Evolutionary conservation across 306 rosid genomes (phyloP).

Genomic region (Astragalus glycyphyllos): DNA sequence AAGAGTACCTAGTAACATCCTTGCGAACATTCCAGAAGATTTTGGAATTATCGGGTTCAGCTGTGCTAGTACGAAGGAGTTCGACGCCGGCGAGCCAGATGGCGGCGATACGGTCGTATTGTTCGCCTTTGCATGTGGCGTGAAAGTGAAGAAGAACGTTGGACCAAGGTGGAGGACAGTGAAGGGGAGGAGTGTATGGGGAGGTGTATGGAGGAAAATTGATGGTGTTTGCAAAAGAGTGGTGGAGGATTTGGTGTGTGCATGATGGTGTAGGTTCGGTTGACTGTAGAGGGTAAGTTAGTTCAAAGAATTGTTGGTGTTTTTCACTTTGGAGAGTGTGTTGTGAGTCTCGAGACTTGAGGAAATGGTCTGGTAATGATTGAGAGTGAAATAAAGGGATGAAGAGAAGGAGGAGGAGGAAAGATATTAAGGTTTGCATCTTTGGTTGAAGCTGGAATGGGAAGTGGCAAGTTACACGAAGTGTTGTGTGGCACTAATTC

Average conservation of each 20-base stretch:
- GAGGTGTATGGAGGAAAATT: slow-evolving; percentile 68
- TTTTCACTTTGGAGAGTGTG: neutral
- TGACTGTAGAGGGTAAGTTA: slow-evolving; percentile 57
- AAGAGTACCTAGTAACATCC: slow-evolving; percentile 73
- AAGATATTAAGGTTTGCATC: slow-evolving; percentile 43
- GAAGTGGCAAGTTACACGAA: neutral
- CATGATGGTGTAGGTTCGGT: slow-evolving; percentile 59
- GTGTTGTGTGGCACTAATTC: neutral
- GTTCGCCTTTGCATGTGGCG: slow-evolving; percentile 66
- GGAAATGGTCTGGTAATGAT: slow-evolving; percentile 48
- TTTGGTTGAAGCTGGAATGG: neutral
- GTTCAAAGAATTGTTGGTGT: slow-evolving; percentile 59
- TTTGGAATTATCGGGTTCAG: slow-evolving; percentile 62
- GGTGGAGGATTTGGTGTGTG: slow-evolving; percentile 55
- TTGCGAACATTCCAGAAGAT: slow-evolving; percentile 77
- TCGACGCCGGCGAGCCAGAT: slow-evolving; percentile 80
- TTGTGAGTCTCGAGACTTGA: neutral
- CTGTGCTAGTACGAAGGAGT: slow-evolving; percentile 83
- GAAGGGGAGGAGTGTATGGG: slow-evolving; percentile 59
- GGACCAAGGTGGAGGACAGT: slow-evolving; percentile 69
- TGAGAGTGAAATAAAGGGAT: slow-evolving; percentile 43
- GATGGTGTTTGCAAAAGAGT: slow-evolving; percentile 77
- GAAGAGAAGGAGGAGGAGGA: slow-evolving; percentile 21
- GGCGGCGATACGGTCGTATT: slow-evolving; percentile 84
- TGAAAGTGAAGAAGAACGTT: slow-evolving; percentile 59